Conservation (phyloP, 2,329 filamentous ascomycete species). For the Fusarium nisikadoi region DNA sequence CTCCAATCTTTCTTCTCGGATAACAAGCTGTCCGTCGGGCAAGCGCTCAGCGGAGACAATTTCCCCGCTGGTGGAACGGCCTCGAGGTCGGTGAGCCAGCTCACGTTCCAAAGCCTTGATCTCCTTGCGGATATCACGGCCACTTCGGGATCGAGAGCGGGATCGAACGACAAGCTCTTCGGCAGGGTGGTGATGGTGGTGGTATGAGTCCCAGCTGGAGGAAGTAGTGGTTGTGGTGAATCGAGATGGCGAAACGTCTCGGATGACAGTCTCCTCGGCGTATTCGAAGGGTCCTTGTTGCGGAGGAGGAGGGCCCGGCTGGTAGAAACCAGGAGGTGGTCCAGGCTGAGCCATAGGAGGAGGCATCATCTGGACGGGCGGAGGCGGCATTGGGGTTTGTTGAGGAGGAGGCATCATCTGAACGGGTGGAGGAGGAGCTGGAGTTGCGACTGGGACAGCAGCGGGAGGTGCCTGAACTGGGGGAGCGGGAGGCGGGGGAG, state of each 20-base stretch:
- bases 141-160: constrained; percentile 57
- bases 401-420: constrained; percentile 42
- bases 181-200: constrained; percentile 44
- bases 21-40: constrained; percentile 69
- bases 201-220: constrained; percentile 47
- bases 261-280: constrained; percentile 57
- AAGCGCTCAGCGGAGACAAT: constrained; percentile 67
- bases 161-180: constrained; percentile 56
- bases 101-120: constrained; percentile 74
- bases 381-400: constrained; percentile 2
- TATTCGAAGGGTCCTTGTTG: constrained; percentile 52
- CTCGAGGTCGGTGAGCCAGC: constrained; percentile 51
- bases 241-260: constrained; percentile 61
- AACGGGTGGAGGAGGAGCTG: constrained; percentile 34
- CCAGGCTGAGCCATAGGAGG: constrained; percentile 20
- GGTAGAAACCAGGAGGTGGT: constrained; percentile 47
- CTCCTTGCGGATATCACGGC: constrained; percentile 76
- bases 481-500: constrained; percentile 36
- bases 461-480: constrained; percentile 43
- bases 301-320: constrained; percentile 46
- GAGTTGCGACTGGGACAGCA: constrained; percentile 45
- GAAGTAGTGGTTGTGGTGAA: constrained; percentile 53
- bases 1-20: constrained; percentile 71
- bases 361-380: constrained; percentile 10
- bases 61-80: constrained; percentile 58